Evolutionary conservation across 2,329 filamentous ascomycete species (phyloP), one percentile per base, ranked within the genome.

Genomic region (Apiospora hydei): DNA sequence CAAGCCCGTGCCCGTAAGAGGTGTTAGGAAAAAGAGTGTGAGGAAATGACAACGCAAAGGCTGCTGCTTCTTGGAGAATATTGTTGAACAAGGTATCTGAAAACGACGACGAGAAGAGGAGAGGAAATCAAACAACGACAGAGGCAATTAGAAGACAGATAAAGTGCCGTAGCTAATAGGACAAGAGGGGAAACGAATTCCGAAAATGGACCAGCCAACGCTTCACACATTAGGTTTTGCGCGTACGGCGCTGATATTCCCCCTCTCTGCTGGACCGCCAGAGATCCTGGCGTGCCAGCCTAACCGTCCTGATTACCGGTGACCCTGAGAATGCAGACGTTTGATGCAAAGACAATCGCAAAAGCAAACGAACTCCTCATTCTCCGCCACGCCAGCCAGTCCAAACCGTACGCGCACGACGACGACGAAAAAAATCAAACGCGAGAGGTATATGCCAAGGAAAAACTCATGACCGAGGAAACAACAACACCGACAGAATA

Each of bases 1-100:
- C 72, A 70, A 77, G 74, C 73, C 76, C 72, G 76, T 75, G 72
- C 75, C 75, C 75, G 67, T 57, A 68, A 38, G 38, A 44, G 34
- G 38, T 44, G 26, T 24, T 30, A 71, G 70, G 77, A 72, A 73
- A 71, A 70, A 74, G 76, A 43, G 49, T 74, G 71, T 69, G 74
- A 73, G 73, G 64, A 71, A 61, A 51, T 71, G 43, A 46, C 75
- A 70, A 57, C 71, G 75, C 47, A 73, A 67, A 71, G 75, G 69
- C 75, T 77, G 75, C 67, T n/a, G 71, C 41, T 43, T 43, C 41
- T 43, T 43, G 49, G 69, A 64, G 79, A 82, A 81, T 87, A 86
- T 87, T 87, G 87, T 88, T 84, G 86, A 88, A 89, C 87, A 89
- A 89, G 87, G 87, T 88, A 88, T 88, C 85, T 86, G 85, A 83